Conservation (phyloP, 805 yeast species). For the Candida sphagnicola region DNA sequence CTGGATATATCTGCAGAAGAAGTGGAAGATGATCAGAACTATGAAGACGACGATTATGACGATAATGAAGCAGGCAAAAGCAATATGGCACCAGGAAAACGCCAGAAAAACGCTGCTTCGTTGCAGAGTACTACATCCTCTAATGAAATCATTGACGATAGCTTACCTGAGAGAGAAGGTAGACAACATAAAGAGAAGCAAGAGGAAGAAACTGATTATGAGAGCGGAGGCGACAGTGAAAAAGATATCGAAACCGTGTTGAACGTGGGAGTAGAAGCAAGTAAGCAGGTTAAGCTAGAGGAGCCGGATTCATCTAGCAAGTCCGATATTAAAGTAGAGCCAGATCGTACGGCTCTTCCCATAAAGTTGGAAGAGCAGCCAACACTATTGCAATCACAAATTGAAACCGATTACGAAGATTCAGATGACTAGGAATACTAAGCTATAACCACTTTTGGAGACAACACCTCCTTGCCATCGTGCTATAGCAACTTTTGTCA, state of each 20-base stretch:
- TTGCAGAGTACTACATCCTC: background rate
- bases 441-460: too few relatives aligned
- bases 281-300: constrained; percentile 3
- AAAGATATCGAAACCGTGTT: constrained; percentile 6
- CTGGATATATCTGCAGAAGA: constrained; percentile 1
- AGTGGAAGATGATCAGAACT: constrained; percentile 3
- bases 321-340: background rate
- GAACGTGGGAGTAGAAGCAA: constrained; percentile 4
- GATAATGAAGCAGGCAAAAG: background rate
- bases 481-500: too few relatives aligned
- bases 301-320: constrained; percentile 1
- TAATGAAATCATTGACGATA: constrained; percentile 9
- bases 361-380: constrained; percentile 1
- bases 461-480: too few relatives aligned
- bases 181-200: background rate
- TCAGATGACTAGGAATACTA: constrained; percentile 2
- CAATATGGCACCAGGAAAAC: background rate
- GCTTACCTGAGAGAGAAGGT: constrained; percentile 4
- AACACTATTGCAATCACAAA: background rate
- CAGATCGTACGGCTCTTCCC: too few relatives aligned
- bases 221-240: constrained; percentile 1
- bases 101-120: background rate
- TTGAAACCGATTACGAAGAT: constrained; percentile 5
- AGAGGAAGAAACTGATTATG: constrained; percentile 2
- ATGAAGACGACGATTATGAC: constrained; percentile 7